Evolutionary conservation across 768 basidiomycete species (phyloP).

Genomic region (Crucibulum laeve): DNA sequence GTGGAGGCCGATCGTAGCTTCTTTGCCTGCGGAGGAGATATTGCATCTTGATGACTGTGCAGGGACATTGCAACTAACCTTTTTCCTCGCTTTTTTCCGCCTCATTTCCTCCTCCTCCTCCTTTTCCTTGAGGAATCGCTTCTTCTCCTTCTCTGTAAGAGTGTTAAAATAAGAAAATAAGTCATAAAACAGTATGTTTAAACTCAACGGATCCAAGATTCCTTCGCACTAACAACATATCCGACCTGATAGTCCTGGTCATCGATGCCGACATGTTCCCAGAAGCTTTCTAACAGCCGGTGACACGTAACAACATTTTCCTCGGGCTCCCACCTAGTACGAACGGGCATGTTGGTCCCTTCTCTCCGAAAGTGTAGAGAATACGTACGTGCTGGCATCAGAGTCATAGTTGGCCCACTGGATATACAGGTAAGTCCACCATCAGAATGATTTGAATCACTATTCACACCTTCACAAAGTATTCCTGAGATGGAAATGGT

Average conservation of each 20-base stretch:
- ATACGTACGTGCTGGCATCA: conserved; percentile 46
- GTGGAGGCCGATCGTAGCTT: neutral
- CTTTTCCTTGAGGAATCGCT: conserved; percentile 19
- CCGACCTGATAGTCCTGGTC: conserved; percentile 50
- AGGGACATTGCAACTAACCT: no score
- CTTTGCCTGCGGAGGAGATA: no score
- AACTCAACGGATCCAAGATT: conserved; percentile 56
- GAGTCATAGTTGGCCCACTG: conserved; percentile 69
- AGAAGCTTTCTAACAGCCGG: conserved; percentile 60
- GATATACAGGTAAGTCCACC: conserved; percentile 3
- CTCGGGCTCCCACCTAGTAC: conserved; percentile 69
- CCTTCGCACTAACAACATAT: conserved; percentile 33
- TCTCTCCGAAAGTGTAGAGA: neutral
- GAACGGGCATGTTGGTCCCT: conserved; percentile 2
- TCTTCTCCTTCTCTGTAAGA: conserved; percentile 32
- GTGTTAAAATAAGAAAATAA: neutral
- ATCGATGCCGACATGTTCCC: conserved; percentile 55
- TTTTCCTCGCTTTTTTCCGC: conserved; percentile 6
- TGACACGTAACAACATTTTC: conserved; percentile 54
- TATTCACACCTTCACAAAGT: conserved; percentile 56
- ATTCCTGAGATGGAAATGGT: conserved; percentile 36
- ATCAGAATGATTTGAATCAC: neutral
- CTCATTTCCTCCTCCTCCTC: conserved; percentile 8
- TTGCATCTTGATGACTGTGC: no score
- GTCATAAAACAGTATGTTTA: neutral